phyloP scores from a whole-genome alignment of 2,329 filamentous ascomycete species.

The Colletotrichum sp. region DNA sequence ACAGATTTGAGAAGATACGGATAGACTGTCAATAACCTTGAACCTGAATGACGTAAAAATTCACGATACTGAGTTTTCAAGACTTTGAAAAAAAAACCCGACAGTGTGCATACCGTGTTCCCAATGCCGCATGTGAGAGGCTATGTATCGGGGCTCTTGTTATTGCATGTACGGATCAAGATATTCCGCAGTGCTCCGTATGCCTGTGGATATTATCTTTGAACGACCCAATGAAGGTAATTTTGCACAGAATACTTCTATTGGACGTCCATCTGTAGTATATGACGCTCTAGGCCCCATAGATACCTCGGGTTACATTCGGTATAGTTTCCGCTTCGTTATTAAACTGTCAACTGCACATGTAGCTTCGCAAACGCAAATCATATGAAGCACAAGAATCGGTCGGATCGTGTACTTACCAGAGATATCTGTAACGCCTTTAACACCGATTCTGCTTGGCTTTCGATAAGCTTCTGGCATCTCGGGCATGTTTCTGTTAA shows the following conservation, averaged over 20 bases:
- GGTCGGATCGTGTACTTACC: too few species aligned
- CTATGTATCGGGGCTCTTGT: neutral
- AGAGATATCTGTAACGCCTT: too few species aligned
- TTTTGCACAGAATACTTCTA: neutral
- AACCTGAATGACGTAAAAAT: too few species aligned
- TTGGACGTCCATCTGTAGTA: neutral
- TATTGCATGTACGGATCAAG: neutral
- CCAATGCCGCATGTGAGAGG: neutral
- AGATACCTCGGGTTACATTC: neutral
- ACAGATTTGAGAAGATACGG: too few species aligned
- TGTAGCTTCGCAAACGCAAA: too few species aligned
- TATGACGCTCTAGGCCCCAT: neutral
- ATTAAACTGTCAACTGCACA: neutral
- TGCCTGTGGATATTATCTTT: neutral
- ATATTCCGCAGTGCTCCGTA: neutral
- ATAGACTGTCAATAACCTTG: too few species aligned
- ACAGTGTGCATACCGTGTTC: neutral
- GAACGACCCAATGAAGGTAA: neutral
- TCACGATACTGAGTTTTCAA: too few species aligned
- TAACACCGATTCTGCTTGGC: too few species aligned
- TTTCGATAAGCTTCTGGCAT: too few species aligned
- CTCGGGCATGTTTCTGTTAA: too few species aligned
- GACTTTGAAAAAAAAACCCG: too few species aligned
- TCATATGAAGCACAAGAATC: too few species aligned
- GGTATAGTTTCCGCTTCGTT: neutral